Evolutionary conservation across 495 filamentous ascomycete species (phyloP).

Genomic region (Trichocladium uniseriatum): DNA sequence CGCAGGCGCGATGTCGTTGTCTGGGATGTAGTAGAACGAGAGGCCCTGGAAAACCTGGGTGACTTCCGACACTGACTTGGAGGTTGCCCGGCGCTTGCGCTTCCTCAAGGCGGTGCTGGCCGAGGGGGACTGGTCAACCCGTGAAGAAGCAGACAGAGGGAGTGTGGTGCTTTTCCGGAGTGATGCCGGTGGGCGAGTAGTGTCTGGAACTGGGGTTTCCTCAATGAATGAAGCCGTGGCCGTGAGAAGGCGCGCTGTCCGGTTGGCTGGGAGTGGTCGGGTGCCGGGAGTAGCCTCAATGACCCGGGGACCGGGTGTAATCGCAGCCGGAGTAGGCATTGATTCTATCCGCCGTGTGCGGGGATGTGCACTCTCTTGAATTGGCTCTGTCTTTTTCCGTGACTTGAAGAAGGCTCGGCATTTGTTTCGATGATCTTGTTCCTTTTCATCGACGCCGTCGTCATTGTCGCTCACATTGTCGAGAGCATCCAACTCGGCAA

Average conservation of each 20-base stretch:
- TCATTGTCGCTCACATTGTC: constrained; percentile 14
- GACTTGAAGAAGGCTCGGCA: constrained; percentile 18
- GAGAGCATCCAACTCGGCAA: constrained; percentile 20
- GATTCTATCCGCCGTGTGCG: constrained; percentile 10
- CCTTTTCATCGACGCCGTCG: constrained; percentile 14
- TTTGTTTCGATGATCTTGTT: constrained; percentile 15
- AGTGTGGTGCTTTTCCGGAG: constrained; percentile 19
- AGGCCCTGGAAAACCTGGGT: constrained; percentile 58
- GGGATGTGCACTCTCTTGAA: not conserved
- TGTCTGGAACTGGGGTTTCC: constrained; percentile 19
- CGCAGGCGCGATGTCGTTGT: constrained; percentile 57
- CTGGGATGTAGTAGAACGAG: constrained; percentile 71
- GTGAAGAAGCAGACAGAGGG: constrained; percentile 6
- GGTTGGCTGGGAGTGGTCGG: not conserved
- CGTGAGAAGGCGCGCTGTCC: not conserved
- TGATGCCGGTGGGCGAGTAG: constrained; percentile 4
- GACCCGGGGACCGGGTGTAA: not conserved
- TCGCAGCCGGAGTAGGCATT: constrained; percentile 9
- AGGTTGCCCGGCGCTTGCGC: constrained; percentile 36
- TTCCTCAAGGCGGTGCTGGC: constrained; percentile 31
- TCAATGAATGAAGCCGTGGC: constrained; percentile 10
- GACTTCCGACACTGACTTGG: constrained; percentile 43
- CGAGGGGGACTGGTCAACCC: constrained; percentile 17
- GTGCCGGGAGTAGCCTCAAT: constrained; percentile 18
- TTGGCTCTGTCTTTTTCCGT: not conserved